These are phyloP conservation scores for Coemansia sp. DNA, from an alignment of 192 early-diverging fungal genomes.

Conservation along the genomic window DNA sequence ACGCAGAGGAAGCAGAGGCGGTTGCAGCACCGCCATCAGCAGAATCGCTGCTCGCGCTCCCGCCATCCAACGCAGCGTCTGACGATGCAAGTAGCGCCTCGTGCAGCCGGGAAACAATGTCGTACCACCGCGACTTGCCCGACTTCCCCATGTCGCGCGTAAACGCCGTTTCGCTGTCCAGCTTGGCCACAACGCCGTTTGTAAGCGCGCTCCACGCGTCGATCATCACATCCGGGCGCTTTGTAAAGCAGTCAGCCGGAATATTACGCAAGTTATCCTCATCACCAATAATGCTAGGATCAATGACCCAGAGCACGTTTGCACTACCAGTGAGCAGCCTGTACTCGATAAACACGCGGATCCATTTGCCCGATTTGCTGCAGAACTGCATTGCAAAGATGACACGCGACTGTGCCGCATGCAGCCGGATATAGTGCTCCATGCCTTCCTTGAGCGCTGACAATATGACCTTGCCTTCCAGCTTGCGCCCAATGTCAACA, in stretches of 20 bases:
- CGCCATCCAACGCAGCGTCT: no score
- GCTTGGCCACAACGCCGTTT: slow-evolving; percentile 8
- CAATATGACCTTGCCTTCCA: slow-evolving; percentile 10
- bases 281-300: background rate
- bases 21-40: no score
- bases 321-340: slow-evolving; percentile 25
- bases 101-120: slow-evolving; percentile 20
- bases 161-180: slow-evolving; percentile 35
- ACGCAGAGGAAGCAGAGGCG: no score
- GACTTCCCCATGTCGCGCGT: slow-evolving; percentile 46
- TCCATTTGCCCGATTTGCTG: slow-evolving; percentile 5
- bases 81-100: slow-evolving; percentile 5
- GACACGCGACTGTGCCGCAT: slow-evolving; percentile 8
- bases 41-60: no score
- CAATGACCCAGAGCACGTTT: slow-evolving; percentile 5
- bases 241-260: background rate
- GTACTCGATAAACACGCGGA: slow-evolving; percentile 18
- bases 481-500: slow-evolving; percentile 22
- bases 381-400: slow-evolving; percentile 17
- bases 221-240: slow-evolving; percentile 1
- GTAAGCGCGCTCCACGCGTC: slow-evolving; percentile 16
- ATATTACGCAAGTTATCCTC: background rate
- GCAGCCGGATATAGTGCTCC: slow-evolving; percentile 29
- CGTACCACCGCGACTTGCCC: slow-evolving; percentile 45
- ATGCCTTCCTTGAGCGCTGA: slow-evolving; percentile 16